Base-by-base conservation (phyloP, 2,329 filamentous ascomycete genomes). In the Immersiporthe knoxdaviesiana region DNA sequence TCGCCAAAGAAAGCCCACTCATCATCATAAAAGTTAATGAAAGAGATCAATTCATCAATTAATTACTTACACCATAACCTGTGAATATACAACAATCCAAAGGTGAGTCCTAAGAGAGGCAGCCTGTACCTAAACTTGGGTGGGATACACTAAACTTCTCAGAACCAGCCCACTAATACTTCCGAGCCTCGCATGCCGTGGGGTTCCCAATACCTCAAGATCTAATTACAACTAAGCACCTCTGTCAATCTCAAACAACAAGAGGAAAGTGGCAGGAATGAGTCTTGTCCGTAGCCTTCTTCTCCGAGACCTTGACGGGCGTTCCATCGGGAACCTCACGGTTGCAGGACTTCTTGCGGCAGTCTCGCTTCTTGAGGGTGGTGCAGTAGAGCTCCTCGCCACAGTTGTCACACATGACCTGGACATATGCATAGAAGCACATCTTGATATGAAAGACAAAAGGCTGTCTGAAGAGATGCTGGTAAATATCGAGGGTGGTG, bases 321-420 rank as follows among this genome's bases (percentile, higher is more conserved):
- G 30, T 41, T 6, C 67, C 61, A 0, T 16, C 3, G 1, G 54
- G 62, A 18, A 68, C 54, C 3, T 39, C 37, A 4, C 39, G 24
- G 24, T 65, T 35, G 24, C 67, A 68, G 12, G 67, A 68, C 21
- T 39, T 32, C 24, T 44, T 68, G 10, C n/a, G 32, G n/a, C 67
- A 68, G 44, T 68, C 41, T 4, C 62, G 32, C 16, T 65, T 54
- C 27, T 68, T 68, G 21, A 65, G 2, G 6, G 67, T 68, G 30
- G 62, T 54, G 12, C 30, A 35, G 8, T n/a, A 16, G 6, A 67
- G 37, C 16, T 63, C n/a, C 16, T 37, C 35, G 14, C 21, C 60
- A 16, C 66, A 68, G 11, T 39, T 18, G 14, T 27, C 16, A 24
- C 63, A 65, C 7, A 27, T 11, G 11, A 65, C 10, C 24, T 12